Evolutionary conservation across 2,329 filamentous ascomycete species (phyloP).

Genomic region (Pezicula rhizophila): DNA sequence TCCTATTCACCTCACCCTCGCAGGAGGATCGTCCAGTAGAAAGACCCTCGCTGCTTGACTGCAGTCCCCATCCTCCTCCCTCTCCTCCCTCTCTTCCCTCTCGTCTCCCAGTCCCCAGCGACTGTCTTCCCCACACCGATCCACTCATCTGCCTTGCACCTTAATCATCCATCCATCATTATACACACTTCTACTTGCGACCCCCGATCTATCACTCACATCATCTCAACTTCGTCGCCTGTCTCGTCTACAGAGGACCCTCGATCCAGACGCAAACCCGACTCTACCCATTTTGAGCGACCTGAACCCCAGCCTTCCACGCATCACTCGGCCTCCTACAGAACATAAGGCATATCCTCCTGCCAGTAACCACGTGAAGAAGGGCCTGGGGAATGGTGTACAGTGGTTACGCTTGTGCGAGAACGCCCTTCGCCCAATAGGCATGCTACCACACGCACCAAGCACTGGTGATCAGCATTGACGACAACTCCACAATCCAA

Average conservation of each 20-base stretch:
- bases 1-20: too few species aligned
- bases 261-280: neutral
- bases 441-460: conserved; percentile 19
- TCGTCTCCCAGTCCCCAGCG: conserved; percentile 1
- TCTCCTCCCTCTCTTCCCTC: neutral
- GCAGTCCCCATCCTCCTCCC: neutral
- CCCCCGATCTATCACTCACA: neutral
- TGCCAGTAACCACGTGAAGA: neutral
- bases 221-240: neutral
- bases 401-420: conserved; percentile 12
- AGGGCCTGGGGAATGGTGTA: conserved; percentile 17
- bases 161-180: neutral
- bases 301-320: neutral
- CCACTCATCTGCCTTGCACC: neutral
- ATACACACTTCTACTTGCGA: neutral
- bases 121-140: conserved; percentile 4
- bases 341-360: neutral
- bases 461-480: conserved; percentile 21
- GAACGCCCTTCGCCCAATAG: conserved; percentile 19
- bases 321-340: conserved; percentile 4
- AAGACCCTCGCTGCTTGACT: too few species aligned
- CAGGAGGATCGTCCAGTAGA: too few species aligned
- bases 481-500: conserved; percentile 10
- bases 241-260: neutral
- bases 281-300: neutral